These are phyloP conservation scores for Chaetomium tenue DNA, from an alignment of 495 filamentous ascomycete genomes.

Conservation along the genomic window DNA sequence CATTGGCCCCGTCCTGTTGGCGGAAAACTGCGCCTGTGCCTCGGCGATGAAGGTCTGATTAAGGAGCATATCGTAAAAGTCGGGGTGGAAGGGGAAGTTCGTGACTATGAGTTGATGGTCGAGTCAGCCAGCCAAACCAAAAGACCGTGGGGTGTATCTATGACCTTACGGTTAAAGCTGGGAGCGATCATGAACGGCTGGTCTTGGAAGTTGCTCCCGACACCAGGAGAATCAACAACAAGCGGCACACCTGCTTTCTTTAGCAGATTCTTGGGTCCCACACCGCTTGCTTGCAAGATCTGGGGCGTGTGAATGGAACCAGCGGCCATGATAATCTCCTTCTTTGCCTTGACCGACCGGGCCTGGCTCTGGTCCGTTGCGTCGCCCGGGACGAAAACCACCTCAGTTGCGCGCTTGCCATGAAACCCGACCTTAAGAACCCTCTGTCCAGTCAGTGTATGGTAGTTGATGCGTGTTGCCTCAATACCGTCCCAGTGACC, in stretches of 20 bases:
- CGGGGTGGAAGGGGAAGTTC: conserved; percentile 35
- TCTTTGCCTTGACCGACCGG: conserved; percentile 40
- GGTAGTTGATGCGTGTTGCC: conserved; percentile 36
- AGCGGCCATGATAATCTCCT: conserved; percentile 58
- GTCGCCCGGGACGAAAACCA: conserved; percentile 28
- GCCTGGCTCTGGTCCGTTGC: conserved; percentile 13
- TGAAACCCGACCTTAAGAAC: conserved; percentile 39
- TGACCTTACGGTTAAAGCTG: conserved; percentile 33
- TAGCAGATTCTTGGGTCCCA: conserved; percentile 49
- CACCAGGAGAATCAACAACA: conserved; percentile 50
- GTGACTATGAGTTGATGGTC: conserved; percentile 23
- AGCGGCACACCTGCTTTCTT: conserved; percentile 42
- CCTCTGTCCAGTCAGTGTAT: conserved; percentile 38
- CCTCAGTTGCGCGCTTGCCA: conserved; percentile 35
- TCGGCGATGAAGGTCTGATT: conserved; percentile 41
- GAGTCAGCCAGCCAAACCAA: background rate
- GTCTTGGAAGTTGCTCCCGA: conserved; percentile 59
- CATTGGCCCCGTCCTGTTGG: conserved; percentile 39
- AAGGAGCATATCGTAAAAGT: conserved; percentile 31
- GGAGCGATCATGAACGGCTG: conserved; percentile 41
- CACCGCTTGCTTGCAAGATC: conserved; percentile 53
- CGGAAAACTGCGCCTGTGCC: conserved; percentile 36
- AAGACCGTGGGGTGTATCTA: no score
- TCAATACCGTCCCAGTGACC: conserved; percentile 40
- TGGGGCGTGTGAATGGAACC: conserved; percentile 57